Evolutionary conservation across 768 basidiomycete species (phyloP), one percentile per base, ranked within the genome.

Genomic region (Termitomyces heimii): DNA sequence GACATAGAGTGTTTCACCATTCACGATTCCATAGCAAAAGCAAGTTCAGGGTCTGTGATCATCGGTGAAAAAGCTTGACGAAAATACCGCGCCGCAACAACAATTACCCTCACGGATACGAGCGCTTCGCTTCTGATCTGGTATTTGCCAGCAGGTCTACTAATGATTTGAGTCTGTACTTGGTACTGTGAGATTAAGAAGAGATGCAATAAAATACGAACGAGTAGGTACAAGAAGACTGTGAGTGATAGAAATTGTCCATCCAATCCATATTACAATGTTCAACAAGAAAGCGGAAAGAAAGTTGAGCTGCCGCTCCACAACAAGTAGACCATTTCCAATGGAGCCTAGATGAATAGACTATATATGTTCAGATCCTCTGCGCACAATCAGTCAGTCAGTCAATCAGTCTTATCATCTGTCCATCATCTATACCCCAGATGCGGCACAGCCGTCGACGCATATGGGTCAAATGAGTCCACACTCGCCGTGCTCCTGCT

Each of bases 401-500:
- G 24, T 35, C 16, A 24, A 31, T 22, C 7, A 39, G 47, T 24
- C 3, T 52, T 35, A 40, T 37, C 39, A 16, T n/a, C 14, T 12
- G 14, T 28, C 8, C 16, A 35, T 52, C 18, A 48, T 37, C 59
- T 53, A 39, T 57, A 45, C 45, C 50, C 59, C 28, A 29, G 56
- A 28, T 46, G 45, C 14, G 60, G 57, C 16, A 48, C 44, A 22
- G 14, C 20, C 35, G 26, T 51, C 39, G 45, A 32, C 10, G 69
- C 72, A 75, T 81, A 82, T 0, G 65, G 70, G 0, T 74, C 77
- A 8, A 68, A 70, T 24, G 50, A 53, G 2, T 78, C 69, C 14
- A 75, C 29, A 22, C 54, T 56, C 35, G 22, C n/a, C 46, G 13
- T 34, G 16, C 43, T 42, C 18, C 22, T 37, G 4, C 24, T 29